phyloP scores from a whole-genome alignment of 2,329 filamentous ascomycete species.

The Lachnellula suecica region DNA sequence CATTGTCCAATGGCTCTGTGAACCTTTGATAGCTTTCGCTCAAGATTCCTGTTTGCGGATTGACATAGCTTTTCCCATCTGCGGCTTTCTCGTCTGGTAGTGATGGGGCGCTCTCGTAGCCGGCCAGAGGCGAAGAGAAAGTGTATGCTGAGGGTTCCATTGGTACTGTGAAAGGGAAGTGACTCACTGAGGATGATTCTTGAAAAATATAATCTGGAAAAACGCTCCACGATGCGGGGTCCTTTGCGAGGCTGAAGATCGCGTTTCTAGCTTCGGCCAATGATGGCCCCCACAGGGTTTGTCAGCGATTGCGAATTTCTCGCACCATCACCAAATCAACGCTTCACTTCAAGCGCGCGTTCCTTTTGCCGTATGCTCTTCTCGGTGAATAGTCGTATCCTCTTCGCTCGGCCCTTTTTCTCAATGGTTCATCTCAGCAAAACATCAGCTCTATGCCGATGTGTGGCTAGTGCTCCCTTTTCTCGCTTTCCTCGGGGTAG shows the following conservation, averaged over 20 bases:
- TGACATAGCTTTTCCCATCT: conserved; percentile 77
- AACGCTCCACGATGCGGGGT: neutral
- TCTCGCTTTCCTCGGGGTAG: neutral
- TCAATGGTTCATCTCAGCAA: neutral
- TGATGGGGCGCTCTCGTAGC: conserved; percentile 47
- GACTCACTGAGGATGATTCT: too few species aligned
- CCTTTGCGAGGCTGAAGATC: neutral
- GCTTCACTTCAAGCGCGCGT: too few species aligned
- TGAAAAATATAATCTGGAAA: neutral
- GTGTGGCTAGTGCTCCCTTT: neutral
- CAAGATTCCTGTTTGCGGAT: conserved; percentile 57
- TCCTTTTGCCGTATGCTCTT: too few species aligned
- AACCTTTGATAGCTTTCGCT: conserved; percentile 74
- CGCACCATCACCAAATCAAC: too few species aligned
- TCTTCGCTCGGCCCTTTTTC: neutral
- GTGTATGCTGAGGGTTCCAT: conserved; percentile 48
- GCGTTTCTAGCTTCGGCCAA: neutral
- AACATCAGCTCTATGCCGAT: too few species aligned
- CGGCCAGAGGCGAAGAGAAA: conserved; percentile 51
- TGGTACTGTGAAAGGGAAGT: too few species aligned
- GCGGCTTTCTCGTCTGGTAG: conserved; percentile 45
- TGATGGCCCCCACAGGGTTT: neutral
- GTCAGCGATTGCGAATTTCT: conserved; percentile 1
- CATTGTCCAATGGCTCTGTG: conserved; percentile 64
- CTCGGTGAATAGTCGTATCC: too few species aligned